Conservation (phyloP, 2,329 filamentous ascomycete genomes). For the Dactylella cylindrospora region DNA sequence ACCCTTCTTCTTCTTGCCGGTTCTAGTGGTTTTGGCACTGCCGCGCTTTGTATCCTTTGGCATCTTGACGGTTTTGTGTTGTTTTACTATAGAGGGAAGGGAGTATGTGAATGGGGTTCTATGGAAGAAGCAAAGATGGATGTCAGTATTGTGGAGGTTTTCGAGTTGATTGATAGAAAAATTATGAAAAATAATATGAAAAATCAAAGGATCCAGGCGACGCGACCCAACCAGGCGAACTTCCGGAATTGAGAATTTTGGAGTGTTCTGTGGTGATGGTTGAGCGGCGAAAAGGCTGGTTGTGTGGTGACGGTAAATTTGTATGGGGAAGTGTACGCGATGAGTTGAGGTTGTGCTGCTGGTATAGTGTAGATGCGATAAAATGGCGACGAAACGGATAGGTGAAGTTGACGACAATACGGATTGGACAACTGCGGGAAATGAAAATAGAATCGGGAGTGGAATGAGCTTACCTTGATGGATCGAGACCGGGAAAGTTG, state of each 20-base stretch:
- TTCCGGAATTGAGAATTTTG: slow-evolving; percentile 14
- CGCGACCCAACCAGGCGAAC: slow-evolving; percentile 15
- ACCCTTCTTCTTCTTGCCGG: slow-evolving; percentile 45
- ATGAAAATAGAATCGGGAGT: slow-evolving; percentile 28
- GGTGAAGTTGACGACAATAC: slow-evolving; percentile 38
- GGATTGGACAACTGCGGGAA: slow-evolving; percentile 28
- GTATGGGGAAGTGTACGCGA: slow-evolving; percentile 38
- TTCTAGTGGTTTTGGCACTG: slow-evolving; percentile 26
- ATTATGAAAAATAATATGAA: slow-evolving; percentile 14
- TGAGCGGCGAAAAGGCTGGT: neutral
- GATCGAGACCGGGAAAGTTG: slow-evolving; percentile 29
- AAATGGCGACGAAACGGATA: slow-evolving; percentile 15
- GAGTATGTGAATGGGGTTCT: slow-evolving; percentile 14
- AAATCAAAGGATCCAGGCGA: neutral
- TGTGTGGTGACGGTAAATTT: slow-evolving; percentile 20
- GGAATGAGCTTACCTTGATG: slow-evolving; percentile 28
- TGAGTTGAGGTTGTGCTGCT: slow-evolving; percentile 38
- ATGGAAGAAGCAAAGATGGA: neutral
- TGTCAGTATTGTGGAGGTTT: no score
- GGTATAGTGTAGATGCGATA: neutral
- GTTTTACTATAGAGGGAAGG: slow-evolving; percentile 16
- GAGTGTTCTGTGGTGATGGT: slow-evolving; percentile 15
- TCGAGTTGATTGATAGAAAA: slow-evolving; percentile 11
- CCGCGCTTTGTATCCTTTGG: slow-evolving; percentile 25
- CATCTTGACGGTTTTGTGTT: slow-evolving; percentile 41